Conservation (phyloP, 2,329 filamentous ascomycete species). For the Torrubiella hemipterigena region DNA sequence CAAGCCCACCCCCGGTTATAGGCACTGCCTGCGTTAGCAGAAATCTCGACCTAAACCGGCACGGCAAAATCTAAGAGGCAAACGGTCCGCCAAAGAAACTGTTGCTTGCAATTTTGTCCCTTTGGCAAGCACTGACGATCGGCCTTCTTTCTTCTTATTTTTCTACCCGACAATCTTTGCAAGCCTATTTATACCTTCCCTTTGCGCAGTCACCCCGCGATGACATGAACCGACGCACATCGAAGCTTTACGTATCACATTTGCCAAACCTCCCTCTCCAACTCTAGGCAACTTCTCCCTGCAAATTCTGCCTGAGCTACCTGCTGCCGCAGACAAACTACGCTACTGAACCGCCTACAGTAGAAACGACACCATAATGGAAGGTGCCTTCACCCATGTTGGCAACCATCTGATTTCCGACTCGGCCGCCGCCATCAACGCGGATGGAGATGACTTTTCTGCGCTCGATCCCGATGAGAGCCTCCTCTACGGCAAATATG, state of each 20-base stretch:
- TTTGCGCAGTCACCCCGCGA: too few relatives aligned
- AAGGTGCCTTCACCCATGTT: conserved; percentile 79
- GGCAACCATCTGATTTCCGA: conserved; percentile 79
- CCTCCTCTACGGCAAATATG: conserved; percentile 61
- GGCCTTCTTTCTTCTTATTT: too few relatives aligned
- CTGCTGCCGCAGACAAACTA: neutral
- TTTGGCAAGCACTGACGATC: too few relatives aligned
- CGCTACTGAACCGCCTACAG: too few relatives aligned
- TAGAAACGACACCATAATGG: conserved; percentile 43
- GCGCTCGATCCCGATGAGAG: conserved; percentile 68
- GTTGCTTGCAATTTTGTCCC: too few relatives aligned
- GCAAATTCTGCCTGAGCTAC: neutral
- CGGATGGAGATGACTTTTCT: conserved; percentile 63
- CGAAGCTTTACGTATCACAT: too few relatives aligned
- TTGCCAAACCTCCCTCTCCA: conserved; percentile 4
- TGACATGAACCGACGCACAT: conserved; percentile 9
- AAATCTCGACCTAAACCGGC: too few relatives aligned
- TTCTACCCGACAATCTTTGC: too few relatives aligned
- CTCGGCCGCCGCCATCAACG: conserved; percentile 78
- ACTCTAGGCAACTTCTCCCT: neutral
- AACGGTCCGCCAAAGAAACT: too few relatives aligned
- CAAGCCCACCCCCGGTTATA: conserved; percentile 12
- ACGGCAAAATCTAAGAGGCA: too few relatives aligned
- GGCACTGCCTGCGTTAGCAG: conserved; percentile 11
- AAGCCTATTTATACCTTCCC: too few relatives aligned